phyloP scores from a whole-genome alignment of 2,329 filamentous ascomycete genomes.

The Penicillium sp. region DNA sequence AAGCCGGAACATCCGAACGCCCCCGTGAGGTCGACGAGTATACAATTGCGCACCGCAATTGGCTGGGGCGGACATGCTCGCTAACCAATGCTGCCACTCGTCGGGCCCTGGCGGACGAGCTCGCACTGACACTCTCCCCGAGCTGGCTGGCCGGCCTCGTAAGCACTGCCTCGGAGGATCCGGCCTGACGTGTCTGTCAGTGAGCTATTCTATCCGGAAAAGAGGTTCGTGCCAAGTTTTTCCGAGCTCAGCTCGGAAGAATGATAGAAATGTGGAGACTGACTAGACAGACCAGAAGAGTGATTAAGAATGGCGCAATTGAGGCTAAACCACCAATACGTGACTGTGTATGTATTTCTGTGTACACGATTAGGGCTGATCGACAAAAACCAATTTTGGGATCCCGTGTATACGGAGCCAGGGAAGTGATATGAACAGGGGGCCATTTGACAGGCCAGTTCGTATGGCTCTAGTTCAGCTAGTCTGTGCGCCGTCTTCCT shows the following conservation, averaged over 20 bases:
- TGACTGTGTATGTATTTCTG: not conserved
- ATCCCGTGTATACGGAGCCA: too few species aligned
- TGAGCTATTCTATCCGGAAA: not conserved
- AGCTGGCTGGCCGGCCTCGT: not conserved
- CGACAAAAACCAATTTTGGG: not conserved
- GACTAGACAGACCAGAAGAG: not conserved
- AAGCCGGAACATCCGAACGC: not conserved
- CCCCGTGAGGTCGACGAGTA: not conserved
- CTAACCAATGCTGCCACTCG: not conserved
- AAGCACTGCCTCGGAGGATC: slow-evolving; percentile 3
- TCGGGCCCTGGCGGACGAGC: slow-evolving; percentile 12
- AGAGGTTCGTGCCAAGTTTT: not conserved
- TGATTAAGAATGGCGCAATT: not conserved
- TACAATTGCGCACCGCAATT: not conserved
- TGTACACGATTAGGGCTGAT: not conserved
- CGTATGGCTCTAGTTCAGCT: not conserved
- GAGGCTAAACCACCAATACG: not conserved
- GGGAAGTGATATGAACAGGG: not conserved
- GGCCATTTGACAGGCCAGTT: slow-evolving; percentile 2
- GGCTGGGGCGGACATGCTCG: not conserved
- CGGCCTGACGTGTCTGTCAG: slow-evolving; percentile 18
- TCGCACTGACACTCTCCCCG: slow-evolving; percentile 3
- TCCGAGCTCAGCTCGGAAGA: too few species aligned
- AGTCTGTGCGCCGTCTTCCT: slow-evolving; percentile 1
- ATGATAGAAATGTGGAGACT: not conserved